phyloP scores from a whole-genome alignment of 2,329 filamentous ascomycete species.

The Aurifilum marmelostoma region DNA sequence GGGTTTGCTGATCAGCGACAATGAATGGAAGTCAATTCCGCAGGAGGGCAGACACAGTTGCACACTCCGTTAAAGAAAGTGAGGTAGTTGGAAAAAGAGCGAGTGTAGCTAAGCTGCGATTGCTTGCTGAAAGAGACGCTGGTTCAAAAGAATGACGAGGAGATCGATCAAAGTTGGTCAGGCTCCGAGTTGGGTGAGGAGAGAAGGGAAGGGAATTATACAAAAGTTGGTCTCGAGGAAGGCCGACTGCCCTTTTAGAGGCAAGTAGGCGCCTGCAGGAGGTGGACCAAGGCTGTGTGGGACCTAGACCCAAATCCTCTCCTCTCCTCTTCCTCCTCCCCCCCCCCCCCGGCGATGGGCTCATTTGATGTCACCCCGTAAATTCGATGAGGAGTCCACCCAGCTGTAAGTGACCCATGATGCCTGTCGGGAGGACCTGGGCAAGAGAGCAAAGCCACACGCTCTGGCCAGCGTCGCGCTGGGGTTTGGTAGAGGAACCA shows the following conservation, averaged over 20 bases:
- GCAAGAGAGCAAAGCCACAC: background rate
- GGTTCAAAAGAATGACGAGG: constrained; percentile 30
- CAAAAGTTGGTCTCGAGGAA: constrained; percentile 16
- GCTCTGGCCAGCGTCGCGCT: background rate
- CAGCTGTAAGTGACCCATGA: constrained; percentile 25
- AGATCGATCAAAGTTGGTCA: constrained; percentile 26
- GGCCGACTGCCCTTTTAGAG: constrained; percentile 28
- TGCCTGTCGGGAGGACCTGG: constrained; percentile 16
- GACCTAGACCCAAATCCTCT: constrained; percentile 12
- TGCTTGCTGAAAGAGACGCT: constrained; percentile 28
- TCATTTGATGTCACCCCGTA: constrained; percentile 28
- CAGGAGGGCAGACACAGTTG: constrained; percentile 38
- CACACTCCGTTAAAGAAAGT: constrained; percentile 36
- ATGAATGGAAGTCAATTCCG: constrained; percentile 40
- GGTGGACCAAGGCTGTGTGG: constrained; percentile 9
- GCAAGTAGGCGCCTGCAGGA: constrained; percentile 23
- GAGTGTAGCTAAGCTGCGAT: constrained; percentile 23
- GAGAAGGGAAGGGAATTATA: constrained; percentile 27
- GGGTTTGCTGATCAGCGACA: constrained; percentile 30
- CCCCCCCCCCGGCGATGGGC: constrained; percentile 18
- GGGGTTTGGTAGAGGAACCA: background rate
- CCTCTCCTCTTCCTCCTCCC: no score
- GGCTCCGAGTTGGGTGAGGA: constrained; percentile 28
- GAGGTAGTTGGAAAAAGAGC: constrained; percentile 34
- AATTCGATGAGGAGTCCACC: constrained; percentile 26